Base-by-base conservation (phyloP, 1,139 yeast genomes). In the Nakaseomyces kungkrabaensis region DNA sequence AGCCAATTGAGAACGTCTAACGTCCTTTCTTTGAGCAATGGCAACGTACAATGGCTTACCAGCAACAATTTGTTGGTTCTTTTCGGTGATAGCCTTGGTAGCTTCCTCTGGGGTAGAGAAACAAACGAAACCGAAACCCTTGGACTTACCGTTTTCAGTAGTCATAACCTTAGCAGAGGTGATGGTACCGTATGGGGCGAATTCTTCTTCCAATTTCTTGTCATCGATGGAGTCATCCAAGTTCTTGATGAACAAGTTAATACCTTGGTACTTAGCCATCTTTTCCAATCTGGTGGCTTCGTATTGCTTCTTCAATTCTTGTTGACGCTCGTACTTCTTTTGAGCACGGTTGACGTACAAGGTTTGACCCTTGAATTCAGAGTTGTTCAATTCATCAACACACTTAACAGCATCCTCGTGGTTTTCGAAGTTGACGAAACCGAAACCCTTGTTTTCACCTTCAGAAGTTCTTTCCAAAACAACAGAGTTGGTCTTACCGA, bases 31-130 rank as follows among this genome's bases (percentile, higher is more conserved):
- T 81, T 92, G 98, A 65, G 98, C 98, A 69, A 94, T 83, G 58
- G 97, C 97, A 73, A 92, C 99, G 71, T 92, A 92, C 69, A 92
- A 79, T 66, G 98, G 98, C 80, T 94, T 92, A 70, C 94, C 90
- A 65, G 82, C 82, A 65, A 92, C 81, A 86, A 92, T 86, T 72
- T 92, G 86, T 76, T 90, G 97, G 81, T 90, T 89, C 96, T 92
- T 90, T 77, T 92, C 98, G 64, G 94, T 81, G 70, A 90, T 89
- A 59, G 99, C 99, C 77, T 89, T 89, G 65, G 96, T 87, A 61
- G 99, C 98, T 79, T 92, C 98, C 73, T 92, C 98, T 66, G 97
- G 97, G 58, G 95, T 75, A 52, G 96, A 83, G 85, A 85, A 94
- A 75, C 98, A 89, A 64, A 92, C 99, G 70, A 92, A 92, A 67